Evolutionary conservation across 495 filamentous ascomycete genomes (phyloP), one percentile per base, ranked within the genome.

Genomic region (Podospora pseudocomata): DNA sequence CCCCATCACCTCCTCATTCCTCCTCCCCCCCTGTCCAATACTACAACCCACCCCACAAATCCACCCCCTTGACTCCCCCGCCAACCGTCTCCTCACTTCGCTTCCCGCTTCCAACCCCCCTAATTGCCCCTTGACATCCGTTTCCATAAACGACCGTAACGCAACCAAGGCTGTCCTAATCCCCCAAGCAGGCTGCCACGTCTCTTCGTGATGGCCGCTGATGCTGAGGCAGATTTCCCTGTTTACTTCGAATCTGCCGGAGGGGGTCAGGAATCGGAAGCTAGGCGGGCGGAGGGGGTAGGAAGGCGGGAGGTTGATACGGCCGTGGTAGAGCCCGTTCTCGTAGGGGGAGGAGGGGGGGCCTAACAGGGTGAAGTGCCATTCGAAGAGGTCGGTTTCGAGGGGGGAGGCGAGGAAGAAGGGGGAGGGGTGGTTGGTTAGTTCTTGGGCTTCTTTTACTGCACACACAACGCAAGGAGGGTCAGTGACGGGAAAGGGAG

Each of bases 161-260:
- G 90, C 90, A 15, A 91, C 88, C 30, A 92, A 80, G 7, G 90
- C 90, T 1, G 90, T 92, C 62, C 95, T 85, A 6, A 99, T 88
- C 0, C 95, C 94, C 95, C 95, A 99, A 1, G 95, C 95, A 1
- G 95, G 95, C 85, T 96, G 93, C 95, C 95, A 99, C 27, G 90
- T 94, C 80, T 99, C 95, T 78, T 97, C 95, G 79, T 99, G 95
- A 79, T 97, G 94, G 9, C 93, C 95, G 44, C 86, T 90, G 76
- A 99, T 99, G 65, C 86, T 89, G 5, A 99, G 87, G 76, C 95
- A 99, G 71, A 99, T 97, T 83, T 99, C 95, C 67, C 95, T 89
- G 79, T 99, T 99, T 54, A 92, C 87, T 78, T 99, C 95, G 84
- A 99, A 99, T 69, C 95, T 88, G 64, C 94, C 95, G 60, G 87